Percentiles rank a stretch among this genome's conserved stretches.
Evolutionary conservation across 768 basidiomycete genomes (phyloP).

Genomic region (Tulasnella sp.): DNA sequence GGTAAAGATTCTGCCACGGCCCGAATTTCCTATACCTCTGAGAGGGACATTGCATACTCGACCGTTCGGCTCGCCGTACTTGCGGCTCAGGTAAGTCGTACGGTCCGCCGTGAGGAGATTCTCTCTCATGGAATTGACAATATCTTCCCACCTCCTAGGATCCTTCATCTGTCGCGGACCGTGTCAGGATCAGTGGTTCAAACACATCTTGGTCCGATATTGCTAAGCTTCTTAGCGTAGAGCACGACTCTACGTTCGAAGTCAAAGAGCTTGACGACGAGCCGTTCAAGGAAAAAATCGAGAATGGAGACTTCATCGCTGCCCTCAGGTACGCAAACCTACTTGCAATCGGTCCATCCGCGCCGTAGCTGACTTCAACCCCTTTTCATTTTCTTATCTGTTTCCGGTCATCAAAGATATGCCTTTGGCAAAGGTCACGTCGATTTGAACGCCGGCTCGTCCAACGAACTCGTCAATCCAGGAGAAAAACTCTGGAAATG

Average conservation of each 20-base stretch:
- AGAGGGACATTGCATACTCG: background rate
- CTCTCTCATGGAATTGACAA: background rate
- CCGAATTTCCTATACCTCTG: background rate
- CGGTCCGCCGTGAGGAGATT: too few relatives aligned
- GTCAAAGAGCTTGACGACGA: background rate
- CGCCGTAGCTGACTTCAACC: too few relatives aligned
- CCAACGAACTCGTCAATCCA: background rate
- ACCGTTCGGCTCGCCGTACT: background rate
- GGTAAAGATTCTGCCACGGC: background rate
- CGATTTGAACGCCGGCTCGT: background rate
- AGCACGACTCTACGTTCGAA: background rate
- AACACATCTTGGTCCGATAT: background rate
- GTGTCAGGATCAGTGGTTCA: background rate
- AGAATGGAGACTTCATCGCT: background rate
- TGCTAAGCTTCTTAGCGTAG: background rate
- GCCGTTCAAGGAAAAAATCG: background rate
- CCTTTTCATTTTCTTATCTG: too few relatives aligned
- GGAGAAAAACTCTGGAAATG: background rate
- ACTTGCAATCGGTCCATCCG: background rate
- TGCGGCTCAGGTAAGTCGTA: background rate
- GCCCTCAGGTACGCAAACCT: background rate
- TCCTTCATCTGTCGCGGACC: background rate
- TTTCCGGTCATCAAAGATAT: too few relatives aligned
- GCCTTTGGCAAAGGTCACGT: background rate
- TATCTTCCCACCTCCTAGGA: background rate